Evolutionary conservation across 1,284 basidiomycete genomes (phyloP).

Genomic region (Hemileia vastatrix): DNA sequence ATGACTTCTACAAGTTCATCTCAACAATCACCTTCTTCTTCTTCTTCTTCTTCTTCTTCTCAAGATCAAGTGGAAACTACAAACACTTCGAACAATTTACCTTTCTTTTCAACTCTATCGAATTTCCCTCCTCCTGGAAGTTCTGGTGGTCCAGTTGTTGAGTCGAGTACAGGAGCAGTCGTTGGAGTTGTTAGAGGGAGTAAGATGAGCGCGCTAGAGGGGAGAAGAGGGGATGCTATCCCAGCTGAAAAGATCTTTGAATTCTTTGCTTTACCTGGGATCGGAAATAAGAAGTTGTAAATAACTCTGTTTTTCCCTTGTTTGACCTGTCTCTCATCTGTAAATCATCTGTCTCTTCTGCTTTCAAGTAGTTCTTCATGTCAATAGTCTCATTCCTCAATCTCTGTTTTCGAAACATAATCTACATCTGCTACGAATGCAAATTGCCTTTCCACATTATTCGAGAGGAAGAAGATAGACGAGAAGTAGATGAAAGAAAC

Average conservation of each 20-base stretch:
- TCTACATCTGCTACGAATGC: no score
- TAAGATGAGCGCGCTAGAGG: slow-evolving; percentile 51
- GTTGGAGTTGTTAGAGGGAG: slow-evolving; percentile 60
- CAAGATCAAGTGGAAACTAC: no score
- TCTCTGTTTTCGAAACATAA: no score
- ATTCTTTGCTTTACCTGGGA: neutral
- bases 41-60: neutral
- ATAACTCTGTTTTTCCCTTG: no score
- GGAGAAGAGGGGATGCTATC: slow-evolving; percentile 37
- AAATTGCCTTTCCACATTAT: no score
- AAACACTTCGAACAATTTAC: neutral
- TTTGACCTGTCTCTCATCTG: no score
- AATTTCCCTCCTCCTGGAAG: slow-evolving; percentile 59
- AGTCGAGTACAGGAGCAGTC: slow-evolving; percentile 57
- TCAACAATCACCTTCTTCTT: slow-evolving; percentile 18
- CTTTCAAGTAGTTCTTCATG: no score
- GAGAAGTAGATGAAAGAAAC: no score
- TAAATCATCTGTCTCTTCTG: no score
- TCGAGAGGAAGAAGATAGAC: no score
- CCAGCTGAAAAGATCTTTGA: slow-evolving; percentile 42
- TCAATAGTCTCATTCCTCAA: no score
- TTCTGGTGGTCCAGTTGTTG: slow-evolving; percentile 62
- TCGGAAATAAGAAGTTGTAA: neutral
- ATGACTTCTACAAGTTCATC: slow-evolving; percentile 22
- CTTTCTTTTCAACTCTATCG: slow-evolving; percentile 14